Percentiles rank a stretch among this genome's conserved stretches.
phyloP scores from a whole-genome alignment of 441 rosid genomes.

The Populus hybrid region DNA sequence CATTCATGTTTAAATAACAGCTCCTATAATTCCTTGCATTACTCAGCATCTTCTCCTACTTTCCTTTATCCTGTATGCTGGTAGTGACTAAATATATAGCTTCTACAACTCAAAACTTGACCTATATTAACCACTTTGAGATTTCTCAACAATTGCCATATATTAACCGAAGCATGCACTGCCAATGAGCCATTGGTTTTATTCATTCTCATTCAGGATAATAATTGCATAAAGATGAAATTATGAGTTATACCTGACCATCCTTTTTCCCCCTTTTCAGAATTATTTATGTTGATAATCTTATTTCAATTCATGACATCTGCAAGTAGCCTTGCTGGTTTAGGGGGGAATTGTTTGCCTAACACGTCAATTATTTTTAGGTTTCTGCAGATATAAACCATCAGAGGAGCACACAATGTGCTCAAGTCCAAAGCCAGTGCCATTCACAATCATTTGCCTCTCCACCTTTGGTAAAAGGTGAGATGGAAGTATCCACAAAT shows the following conservation, averaged over 20 bases:
- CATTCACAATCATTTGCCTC: slow-evolving; percentile 44
- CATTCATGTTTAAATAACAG: not conserved
- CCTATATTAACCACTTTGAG: not conserved
- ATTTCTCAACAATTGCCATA: not conserved
- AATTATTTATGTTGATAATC: not conserved
- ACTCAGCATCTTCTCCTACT: not conserved
- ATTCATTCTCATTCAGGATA: not conserved
- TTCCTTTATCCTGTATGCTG: not conserved
- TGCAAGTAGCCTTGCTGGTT: not conserved
- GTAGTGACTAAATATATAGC: not conserved
- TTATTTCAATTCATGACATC: slow-evolving; percentile 10
- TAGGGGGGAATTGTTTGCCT: slow-evolving; percentile 22
- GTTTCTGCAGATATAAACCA: slow-evolving; percentile 63
- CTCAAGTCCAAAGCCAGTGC: slow-evolving; percentile 43
- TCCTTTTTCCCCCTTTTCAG: not conserved
- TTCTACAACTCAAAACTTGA: not conserved
- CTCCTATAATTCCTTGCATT: not conserved
- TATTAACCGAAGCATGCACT: not conserved
- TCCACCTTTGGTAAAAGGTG: slow-evolving; percentile 43
- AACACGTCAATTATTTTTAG: slow-evolving; percentile 57
- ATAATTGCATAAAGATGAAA: slow-evolving; percentile 1
- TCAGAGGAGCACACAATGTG: slow-evolving; percentile 41
- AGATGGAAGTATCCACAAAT: slow-evolving; percentile 59
- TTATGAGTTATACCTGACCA: not conserved
- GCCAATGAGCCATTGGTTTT: not conserved